Conservation (phyloP, 2,329 filamentous ascomycete species). For the Fusarium clavum region DNA sequence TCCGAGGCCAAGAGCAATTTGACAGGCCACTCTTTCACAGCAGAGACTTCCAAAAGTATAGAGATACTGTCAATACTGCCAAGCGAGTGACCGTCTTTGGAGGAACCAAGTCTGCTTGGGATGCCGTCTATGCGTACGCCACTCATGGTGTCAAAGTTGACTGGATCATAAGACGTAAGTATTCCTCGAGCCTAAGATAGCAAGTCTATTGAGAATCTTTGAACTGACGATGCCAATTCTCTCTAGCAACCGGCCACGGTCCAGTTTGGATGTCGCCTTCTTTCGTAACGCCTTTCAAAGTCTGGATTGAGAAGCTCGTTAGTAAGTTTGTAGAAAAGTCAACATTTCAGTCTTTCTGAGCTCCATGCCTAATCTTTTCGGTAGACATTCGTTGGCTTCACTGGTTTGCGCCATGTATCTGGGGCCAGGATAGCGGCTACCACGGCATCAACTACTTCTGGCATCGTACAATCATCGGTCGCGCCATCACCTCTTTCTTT, state of each 20-base stretch:
- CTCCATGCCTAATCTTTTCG: accelerated
- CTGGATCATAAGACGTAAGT: neutral
- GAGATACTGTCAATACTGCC: conserved; percentile 46
- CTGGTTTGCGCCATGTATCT: conserved; percentile 11
- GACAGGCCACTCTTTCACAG: conserved; percentile 56
- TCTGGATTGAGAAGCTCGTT: conserved; percentile 1
- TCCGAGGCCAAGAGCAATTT: conserved; percentile 53
- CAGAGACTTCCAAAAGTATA: conserved; percentile 53
- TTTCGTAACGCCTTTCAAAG: neutral
- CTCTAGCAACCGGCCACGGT: neutral
- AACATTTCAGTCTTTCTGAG: accelerated
- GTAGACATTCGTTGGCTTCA: neutral
- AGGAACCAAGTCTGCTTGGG: conserved; percentile 67
- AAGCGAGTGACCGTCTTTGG: conserved; percentile 62
- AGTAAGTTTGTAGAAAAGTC: accelerated
- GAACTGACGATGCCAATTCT: neutral
- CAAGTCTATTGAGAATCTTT: no score
- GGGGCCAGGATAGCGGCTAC: conserved; percentile 4
- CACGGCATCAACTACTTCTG: neutral
- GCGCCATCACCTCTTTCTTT: conserved; percentile 48
- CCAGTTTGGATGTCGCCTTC: conserved; percentile 16
- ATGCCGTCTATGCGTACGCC: conserved; percentile 65
- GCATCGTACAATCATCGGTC: conserved; percentile 1
- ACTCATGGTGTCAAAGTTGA: conserved; percentile 37
- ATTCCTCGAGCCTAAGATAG: no score